phyloP scores from a whole-genome alignment of 2,329 filamentous ascomycete genomes.

The Aspergillus unguis region DNA sequence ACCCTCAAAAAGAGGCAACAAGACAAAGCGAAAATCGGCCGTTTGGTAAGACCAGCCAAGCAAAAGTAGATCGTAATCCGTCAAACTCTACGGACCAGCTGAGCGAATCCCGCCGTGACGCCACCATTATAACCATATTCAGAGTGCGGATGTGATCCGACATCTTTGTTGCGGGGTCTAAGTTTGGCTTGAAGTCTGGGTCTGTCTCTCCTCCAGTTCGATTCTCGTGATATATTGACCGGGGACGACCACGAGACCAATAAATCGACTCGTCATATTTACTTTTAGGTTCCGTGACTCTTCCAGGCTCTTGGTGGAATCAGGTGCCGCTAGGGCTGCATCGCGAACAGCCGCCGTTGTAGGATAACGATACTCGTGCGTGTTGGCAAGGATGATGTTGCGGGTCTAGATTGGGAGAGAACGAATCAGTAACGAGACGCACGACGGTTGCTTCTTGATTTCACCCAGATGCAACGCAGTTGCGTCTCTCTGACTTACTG shows the following conservation, averaged over 20 bases:
- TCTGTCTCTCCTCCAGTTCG: slow-evolving; percentile 67
- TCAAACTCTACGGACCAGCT: slow-evolving; percentile 1
- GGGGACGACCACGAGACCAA: slow-evolving; percentile 86
- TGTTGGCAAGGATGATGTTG: slow-evolving; percentile 81
- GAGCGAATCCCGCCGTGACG: neutral
- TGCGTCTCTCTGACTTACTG: slow-evolving; percentile 52
- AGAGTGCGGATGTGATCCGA: slow-evolving; percentile 12
- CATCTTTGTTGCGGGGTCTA: slow-evolving; percentile 23
- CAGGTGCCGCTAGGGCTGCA: slow-evolving; percentile 31
- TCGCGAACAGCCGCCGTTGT: slow-evolving; percentile 49
- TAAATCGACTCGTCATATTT: slow-evolving; percentile 78
- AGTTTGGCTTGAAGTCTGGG: too few species aligned
- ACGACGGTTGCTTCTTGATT: slow-evolving; percentile 9
- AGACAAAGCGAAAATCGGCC: slow-evolving; percentile 1
- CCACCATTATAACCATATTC: slow-evolving; percentile 9
- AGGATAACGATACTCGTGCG: slow-evolving; percentile 85
- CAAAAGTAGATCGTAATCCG: slow-evolving; percentile 3
- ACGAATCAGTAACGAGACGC: slow-evolving; percentile 16
- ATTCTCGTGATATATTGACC: slow-evolving; percentile 82
- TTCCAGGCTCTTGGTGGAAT: slow-evolving; percentile 6
- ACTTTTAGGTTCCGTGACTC: slow-evolving; percentile 49
- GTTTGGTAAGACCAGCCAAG: neutral
- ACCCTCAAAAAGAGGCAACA: neutral
- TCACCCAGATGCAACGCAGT: slow-evolving; percentile 1
- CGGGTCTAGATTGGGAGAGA: slow-evolving; percentile 58